Base-by-base conservation (phyloP, 2,329 filamentous ascomycete species). In the Aureobasidium mangrovei region DNA sequence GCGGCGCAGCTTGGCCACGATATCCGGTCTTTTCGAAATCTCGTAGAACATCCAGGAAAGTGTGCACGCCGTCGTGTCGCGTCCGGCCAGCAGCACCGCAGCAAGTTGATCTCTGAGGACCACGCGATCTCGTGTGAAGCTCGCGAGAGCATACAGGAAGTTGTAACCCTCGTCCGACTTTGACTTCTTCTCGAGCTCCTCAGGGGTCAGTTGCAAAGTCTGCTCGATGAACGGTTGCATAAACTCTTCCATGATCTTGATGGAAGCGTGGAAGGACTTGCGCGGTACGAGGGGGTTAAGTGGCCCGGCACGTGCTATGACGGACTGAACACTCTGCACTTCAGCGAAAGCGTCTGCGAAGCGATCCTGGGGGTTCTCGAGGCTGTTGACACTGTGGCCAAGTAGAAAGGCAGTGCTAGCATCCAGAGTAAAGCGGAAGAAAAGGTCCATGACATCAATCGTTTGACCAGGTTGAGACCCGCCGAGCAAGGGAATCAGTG, bases 361-460 rank as follows among this genome's bases (percentile, higher is more conserved):
- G 18, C 79, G 75, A 49, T 80, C 80, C 48, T 74, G 77, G 3
- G 77, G 80, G 54, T 80, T 80, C 6, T 68, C 57, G n/a, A 77
- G 60, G 60, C 78, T 82, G 44, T 79, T 80, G 24, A 91, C 84
- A 58, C 86, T 86, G 57, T 83, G 76, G 3, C 91, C 91, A 2
- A 95, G 79, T 29, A 96, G 72, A 66, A 95, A 95, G 62, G 94
- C 86, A 0, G 90, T 95, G 2, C 88, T 83, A 6, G 87, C 84
- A 69, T 95, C 91, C 29, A 96, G 77, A 0, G 89, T 91, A 64
- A 84, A 85, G n/a, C 87, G 78, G 73, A 89, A 94, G 70, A 95
- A 85, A 53, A 95, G 74, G 57, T 90, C 81, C 59, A 82, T 79
- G 7, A 91, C 80, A 62, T 94, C 82, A 31, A 91, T 73, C 7